These are phyloP conservation scores for Vitis cinerea DNA, from an alignment of 164 flowering plant species.

Conservation along the genomic window DNA sequence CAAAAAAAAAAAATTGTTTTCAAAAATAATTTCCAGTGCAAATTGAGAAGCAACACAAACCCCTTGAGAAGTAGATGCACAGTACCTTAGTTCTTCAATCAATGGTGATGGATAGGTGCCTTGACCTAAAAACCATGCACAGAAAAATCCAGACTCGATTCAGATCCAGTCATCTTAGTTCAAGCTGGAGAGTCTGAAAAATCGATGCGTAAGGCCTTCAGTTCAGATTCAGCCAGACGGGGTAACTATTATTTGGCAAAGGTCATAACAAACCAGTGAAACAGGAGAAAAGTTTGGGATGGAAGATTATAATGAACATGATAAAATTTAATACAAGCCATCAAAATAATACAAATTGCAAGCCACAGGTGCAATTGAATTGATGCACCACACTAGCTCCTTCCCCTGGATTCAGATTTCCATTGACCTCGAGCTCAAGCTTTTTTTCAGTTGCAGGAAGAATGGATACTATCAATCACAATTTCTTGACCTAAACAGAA, in stretches of 20 bases:
- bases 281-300: slow-evolving; percentile 18
- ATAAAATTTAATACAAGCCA: slow-evolving; percentile 13
- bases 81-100: no score
- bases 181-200: no score
- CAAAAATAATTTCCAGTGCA: no score
- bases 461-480: background rate
- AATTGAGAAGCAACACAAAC: no score
- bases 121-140: no score
- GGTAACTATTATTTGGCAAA: background rate
- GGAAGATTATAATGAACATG: slow-evolving; percentile 11
- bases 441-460: background rate
- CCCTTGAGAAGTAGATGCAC: no score
- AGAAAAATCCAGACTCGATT: no score
- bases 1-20: no score
- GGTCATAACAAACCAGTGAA: slow-evolving; percentile 1
- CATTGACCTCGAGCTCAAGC: background rate
- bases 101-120: no score
- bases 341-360: slow-evolving; percentile 16
- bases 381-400: slow-evolving; percentile 10
- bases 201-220: no score
- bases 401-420: background rate
- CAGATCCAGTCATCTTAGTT: no score
- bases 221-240: no score
- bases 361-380: slow-evolving; percentile 12
- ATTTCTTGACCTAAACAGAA: slow-evolving; percentile 9